Percentiles rank a stretch among this genome's conserved stretches.
phyloP scores from a whole-genome alignment of 2,329 filamentous ascomycete species.

The Dichotomopilus funicola region DNA sequence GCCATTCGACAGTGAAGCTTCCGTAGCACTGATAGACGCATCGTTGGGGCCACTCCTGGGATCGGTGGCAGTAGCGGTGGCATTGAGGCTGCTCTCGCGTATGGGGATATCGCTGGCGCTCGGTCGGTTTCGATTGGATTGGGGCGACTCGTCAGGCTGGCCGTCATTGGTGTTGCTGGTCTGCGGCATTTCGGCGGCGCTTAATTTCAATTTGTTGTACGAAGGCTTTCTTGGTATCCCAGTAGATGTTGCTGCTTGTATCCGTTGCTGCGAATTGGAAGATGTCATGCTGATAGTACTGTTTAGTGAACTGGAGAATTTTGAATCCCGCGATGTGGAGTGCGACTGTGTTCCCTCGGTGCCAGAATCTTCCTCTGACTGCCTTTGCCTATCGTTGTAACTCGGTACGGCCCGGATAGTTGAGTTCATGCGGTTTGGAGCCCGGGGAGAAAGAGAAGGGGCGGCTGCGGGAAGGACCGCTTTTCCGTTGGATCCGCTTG shows the following conservation, averaged over 20 bases:
- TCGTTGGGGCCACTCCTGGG: slow-evolving; percentile 25
- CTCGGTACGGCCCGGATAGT: slow-evolving; percentile 54
- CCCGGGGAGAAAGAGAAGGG: slow-evolving; percentile 13
- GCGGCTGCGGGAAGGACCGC: slow-evolving; percentile 14
- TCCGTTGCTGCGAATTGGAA: slow-evolving; percentile 29
- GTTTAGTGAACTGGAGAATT: slow-evolving; percentile 50
- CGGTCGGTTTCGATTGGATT: slow-evolving; percentile 10
- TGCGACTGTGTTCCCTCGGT: slow-evolving; percentile 32
- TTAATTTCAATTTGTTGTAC: slow-evolving; percentile 34
- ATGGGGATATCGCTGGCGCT: slow-evolving; percentile 25
- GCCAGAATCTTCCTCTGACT: slow-evolving; percentile 38
- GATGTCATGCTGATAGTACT: slow-evolving; percentile 47
- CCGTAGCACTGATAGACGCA: slow-evolving; percentile 27
- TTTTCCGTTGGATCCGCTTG: slow-evolving; percentile 28
- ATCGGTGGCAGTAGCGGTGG: slow-evolving; percentile 13
- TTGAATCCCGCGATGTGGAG: slow-evolving; percentile 36
- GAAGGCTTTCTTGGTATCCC: slow-evolving; percentile 26
- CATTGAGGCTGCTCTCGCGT: slow-evolving; percentile 22
- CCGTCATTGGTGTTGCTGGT: slow-evolving; percentile 7
- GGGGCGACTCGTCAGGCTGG: slow-evolving; percentile 13
- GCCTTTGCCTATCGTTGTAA: slow-evolving; percentile 38
- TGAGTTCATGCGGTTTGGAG: slow-evolving; percentile 32
- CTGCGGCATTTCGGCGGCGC: slow-evolving; percentile 1
- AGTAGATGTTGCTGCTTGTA: slow-evolving; percentile 26
- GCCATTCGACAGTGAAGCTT: slow-evolving; percentile 20